phyloP scores from a whole-genome alignment of 768 basidiomycete species.

The Glaciozyma martinii region DNA sequence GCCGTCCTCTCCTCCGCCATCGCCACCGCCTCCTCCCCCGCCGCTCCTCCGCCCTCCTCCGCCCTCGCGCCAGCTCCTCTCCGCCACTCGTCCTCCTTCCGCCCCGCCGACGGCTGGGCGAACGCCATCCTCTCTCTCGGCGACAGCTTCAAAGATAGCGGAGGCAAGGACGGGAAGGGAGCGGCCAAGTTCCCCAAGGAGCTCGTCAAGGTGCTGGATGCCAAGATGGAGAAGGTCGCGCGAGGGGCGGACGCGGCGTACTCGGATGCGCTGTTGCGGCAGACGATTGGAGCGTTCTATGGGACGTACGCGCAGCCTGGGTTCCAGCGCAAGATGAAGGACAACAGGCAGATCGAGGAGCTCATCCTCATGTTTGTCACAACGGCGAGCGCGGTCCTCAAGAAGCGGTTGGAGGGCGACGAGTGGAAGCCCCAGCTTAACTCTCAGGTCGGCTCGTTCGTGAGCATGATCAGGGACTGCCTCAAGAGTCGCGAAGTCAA shows the following conservation, averaged over 20 bases:
- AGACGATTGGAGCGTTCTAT: slow-evolving; percentile 88
- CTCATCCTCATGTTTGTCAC: slow-evolving; percentile 94
- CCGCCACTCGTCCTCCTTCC: not conserved
- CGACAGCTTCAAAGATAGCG: slow-evolving; percentile 25
- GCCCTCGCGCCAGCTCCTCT: slow-evolving; percentile 1
- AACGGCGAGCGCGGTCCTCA: slow-evolving; percentile 72
- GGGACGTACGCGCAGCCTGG: slow-evolving; percentile 74
- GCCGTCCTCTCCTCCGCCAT: slow-evolving; percentile 5
- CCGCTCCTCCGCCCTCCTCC: slow-evolving; percentile 1
- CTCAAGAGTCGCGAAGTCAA: slow-evolving; percentile 48
- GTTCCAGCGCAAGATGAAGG: slow-evolving; percentile 84
- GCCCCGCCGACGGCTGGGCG: slow-evolving; percentile 23
- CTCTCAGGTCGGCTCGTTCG: slow-evolving; percentile 80
- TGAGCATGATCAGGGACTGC: slow-evolving; percentile 73
- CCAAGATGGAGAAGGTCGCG: slow-evolving; percentile 79
- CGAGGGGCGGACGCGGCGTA: slow-evolving; percentile 70
- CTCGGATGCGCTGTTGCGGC: slow-evolving; percentile 68
- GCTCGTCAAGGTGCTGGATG: slow-evolving; percentile 78
- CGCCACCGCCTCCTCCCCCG: not conserved
- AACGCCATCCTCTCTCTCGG: slow-evolving; percentile 23
- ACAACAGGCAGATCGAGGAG: slow-evolving; percentile 94
- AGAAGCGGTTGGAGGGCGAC: slow-evolving; percentile 68
- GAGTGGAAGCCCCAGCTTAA: slow-evolving; percentile 90
- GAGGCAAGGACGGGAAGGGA: slow-evolving; percentile 4
- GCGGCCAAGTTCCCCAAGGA: slow-evolving; percentile 67